Percentiles rank a stretch among this genome's conserved stretches.
Evolutionary conservation across 345 rosid species (phyloP).

Genomic region (Populus tremula): DNA sequence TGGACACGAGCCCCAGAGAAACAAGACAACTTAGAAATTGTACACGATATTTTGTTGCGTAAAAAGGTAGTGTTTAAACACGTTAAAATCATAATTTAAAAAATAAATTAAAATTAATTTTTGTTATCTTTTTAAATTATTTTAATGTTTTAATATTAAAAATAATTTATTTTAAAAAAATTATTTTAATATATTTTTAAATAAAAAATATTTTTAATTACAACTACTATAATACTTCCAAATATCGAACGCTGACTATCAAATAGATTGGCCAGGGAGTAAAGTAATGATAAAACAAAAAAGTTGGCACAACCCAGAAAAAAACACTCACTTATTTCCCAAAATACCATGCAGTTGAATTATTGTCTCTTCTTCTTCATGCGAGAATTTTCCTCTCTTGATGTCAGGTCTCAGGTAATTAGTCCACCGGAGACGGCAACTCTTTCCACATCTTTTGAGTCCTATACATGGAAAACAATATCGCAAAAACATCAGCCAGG

Average conservation of each 20-base stretch:
- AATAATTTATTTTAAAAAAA: too few species aligned
- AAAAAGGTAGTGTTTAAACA: too few species aligned
- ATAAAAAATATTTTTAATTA: too few species aligned
- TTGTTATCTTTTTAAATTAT: too few species aligned
- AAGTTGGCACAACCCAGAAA: background rate
- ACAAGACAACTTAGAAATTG: background rate
- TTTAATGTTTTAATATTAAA: too few species aligned
- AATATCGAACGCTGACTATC: background rate
- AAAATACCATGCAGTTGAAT: slow-evolving; percentile 64
- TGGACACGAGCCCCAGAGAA: background rate
- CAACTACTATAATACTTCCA: too few species aligned
- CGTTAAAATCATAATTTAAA: too few species aligned
- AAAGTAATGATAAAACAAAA: too few species aligned
- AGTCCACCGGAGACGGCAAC: slow-evolving; percentile 86
- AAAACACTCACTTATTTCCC: slow-evolving; percentile 66
- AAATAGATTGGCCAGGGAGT: background rate
- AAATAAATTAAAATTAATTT: too few species aligned
- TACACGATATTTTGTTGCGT: background rate
- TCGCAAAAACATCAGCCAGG: background rate
- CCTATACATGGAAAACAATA: slow-evolving; percentile 2
- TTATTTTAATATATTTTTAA: too few species aligned
- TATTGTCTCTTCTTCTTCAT: slow-evolving; percentile 75
- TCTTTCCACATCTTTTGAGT: slow-evolving; percentile 74
- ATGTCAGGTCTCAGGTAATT: slow-evolving; percentile 87
- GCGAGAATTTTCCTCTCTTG: slow-evolving; percentile 70